Evolutionary conservation across 805 yeast species (phyloP), one percentile per base, ranked within the genome.

Genomic region (Ogataea parapolymorpha): DNA sequence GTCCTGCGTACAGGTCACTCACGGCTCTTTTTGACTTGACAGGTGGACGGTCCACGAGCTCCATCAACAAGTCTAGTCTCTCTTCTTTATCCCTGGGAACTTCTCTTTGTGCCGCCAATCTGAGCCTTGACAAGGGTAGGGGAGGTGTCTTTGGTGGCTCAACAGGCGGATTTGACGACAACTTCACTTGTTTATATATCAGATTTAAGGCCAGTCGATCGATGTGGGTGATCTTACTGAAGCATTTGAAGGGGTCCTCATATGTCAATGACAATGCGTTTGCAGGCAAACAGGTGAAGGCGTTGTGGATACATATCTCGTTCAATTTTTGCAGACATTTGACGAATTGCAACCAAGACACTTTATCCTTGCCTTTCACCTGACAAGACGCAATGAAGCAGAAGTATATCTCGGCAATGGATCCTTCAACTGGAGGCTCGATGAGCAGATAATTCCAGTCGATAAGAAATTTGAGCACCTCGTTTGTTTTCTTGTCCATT

Each of bases 311-410:
- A 11, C 59, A 51, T 17, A 61, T 39, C 11, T 50, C 49, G 28
- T 61, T 44, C 5, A 61, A 49, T 6, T 41, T 38, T 8, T 45
- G 48, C 22, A 62, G 45, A 29, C 55, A 51, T 36, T 54, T 59
- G 29, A 61, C 41, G 15, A 61, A 62, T 26, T 61, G 65, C 20
- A 59, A 37, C 65, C 66, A 62, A 4, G 65, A 58, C 2, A 62
- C 64, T 35, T 59, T 59, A 35, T 62, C 65, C 30, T 56, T 61
- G 1, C 65, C 63, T 30, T 50, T 58, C 23, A 51, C 55, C 28
- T 59, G 60, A 7, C 49, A 49, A 3, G 61, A 54, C 8, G 58
- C 56, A 6, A 61, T 59, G 35, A 60, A 58, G 35, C 61, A 57
- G 35, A 60, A 61, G 40, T 62, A 62, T 2, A 55, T 51, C 35